A percentile compares a stretch with the other conserved stretches of the same genome.
Evolutionary conservation across 2,329 filamentous ascomycete species (phyloP).

Genomic region (Penicillium fuscoglaucum): DNA sequence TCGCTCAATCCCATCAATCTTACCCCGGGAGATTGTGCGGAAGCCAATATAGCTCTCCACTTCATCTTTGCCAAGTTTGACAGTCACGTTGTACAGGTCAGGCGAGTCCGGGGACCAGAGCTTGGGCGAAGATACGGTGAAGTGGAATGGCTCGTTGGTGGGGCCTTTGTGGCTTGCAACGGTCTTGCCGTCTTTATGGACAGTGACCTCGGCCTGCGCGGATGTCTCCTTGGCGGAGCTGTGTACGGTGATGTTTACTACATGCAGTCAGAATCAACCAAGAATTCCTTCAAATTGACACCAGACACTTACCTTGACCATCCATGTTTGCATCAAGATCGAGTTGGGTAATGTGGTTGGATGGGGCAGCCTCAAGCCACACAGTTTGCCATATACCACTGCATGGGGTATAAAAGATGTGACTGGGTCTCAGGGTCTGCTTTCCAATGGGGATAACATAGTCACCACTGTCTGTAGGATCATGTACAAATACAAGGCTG

Average conservation of each 20-base stretch:
- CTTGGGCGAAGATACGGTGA: constrained; percentile 56
- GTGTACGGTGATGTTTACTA: constrained; percentile 59
- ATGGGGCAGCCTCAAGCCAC: constrained; percentile 66
- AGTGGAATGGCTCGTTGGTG: constrained; percentile 55
- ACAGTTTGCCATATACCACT: constrained; percentile 74
- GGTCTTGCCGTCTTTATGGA: constrained; percentile 41
- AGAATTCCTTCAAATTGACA: not conserved
- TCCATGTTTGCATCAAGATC: constrained; percentile 60
- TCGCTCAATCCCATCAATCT: constrained; percentile 59
- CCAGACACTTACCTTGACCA: constrained; percentile 48
- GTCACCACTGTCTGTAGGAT: constrained; percentile 61
- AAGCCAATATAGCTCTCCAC: constrained; percentile 69
- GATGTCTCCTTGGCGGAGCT: constrained; percentile 43
- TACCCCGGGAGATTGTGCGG: constrained; percentile 60
- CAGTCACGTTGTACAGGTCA: constrained; percentile 63
- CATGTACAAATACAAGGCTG: constrained; percentile 65
- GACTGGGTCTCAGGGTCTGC: constrained; percentile 54
- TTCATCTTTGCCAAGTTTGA: constrained; percentile 55
- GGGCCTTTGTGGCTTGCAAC: constrained; percentile 49
- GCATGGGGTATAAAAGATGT: constrained; percentile 71
- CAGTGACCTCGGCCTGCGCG: constrained; percentile 38
- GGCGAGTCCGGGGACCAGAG: constrained; percentile 67
- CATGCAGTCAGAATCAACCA: not conserved
- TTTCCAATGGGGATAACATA: constrained; percentile 67
- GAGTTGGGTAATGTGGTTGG: constrained; percentile 58